These are phyloP conservation scores for Erigeron philadelphicus DNA, from an alignment of 140 eudicot species.

Conservation along the genomic window DNA sequence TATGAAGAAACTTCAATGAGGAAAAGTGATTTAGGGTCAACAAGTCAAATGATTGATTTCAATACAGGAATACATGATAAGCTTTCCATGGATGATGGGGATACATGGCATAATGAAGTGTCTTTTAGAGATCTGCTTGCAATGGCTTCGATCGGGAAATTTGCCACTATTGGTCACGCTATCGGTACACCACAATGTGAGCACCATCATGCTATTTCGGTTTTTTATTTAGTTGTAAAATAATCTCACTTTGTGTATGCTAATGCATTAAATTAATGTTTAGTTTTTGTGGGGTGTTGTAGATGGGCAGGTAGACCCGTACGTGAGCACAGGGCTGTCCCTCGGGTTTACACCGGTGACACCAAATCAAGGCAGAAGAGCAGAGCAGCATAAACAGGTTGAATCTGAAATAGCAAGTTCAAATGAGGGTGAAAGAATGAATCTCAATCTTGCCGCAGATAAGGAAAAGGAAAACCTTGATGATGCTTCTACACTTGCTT, in stretches of 20 bases:
- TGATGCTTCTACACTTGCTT: conserved; percentile 30
- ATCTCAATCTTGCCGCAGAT: conserved; percentile 24
- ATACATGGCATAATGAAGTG: conserved; percentile 14
- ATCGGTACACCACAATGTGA: conserved; percentile 12
- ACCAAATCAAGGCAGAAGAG: conserved; percentile 36
- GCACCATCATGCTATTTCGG: background rate
- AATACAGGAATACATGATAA: conserved; percentile 12
- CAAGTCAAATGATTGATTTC: conserved; percentile 17
- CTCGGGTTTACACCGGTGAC: conserved; percentile 47
- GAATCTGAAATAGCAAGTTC: background rate
- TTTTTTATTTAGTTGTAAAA: background rate
- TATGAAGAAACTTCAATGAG: conserved; percentile 24
- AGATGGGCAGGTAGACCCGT: conserved; percentile 35
- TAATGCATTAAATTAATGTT: background rate
- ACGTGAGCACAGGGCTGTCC: conserved; percentile 18
- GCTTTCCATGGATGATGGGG: conserved; percentile 28
- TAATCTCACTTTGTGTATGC: background rate
- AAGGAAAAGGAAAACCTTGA: conserved; percentile 17
- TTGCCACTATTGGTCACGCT: background rate
- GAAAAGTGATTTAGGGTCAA: conserved; percentile 31
- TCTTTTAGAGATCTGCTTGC: conserved; percentile 49
- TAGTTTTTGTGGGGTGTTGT: background rate
- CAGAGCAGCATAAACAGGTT: conserved; percentile 19
- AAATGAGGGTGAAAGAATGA: conserved; percentile 27
- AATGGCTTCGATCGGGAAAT: conserved; percentile 26